Evolutionary conservation across 2,329 filamentous ascomycete species (phyloP).

Genomic region (Daldinia eschscholtzii): DNA sequence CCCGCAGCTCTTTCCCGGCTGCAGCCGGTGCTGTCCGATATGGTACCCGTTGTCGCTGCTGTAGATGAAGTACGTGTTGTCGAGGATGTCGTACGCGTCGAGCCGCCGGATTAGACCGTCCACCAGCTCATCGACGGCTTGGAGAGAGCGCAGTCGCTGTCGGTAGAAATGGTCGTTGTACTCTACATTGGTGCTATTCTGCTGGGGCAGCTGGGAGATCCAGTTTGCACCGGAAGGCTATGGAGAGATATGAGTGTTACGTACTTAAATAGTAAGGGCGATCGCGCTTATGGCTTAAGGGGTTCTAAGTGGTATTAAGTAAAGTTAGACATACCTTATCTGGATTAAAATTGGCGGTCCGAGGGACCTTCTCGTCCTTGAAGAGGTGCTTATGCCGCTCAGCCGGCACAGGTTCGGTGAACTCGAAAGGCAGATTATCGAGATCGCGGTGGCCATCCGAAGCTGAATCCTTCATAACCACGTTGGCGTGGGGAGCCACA

Average conservation of each 20-base stretch:
- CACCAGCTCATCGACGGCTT: slow-evolving; percentile 68
- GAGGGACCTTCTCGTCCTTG: slow-evolving; percentile 68
- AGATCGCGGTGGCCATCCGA: slow-evolving; percentile 57
- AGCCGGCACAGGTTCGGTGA: slow-evolving; percentile 61
- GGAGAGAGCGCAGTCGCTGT: slow-evolving; percentile 64
- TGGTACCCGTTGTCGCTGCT: slow-evolving; percentile 71
- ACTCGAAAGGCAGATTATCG: slow-evolving; percentile 58
- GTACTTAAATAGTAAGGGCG: too few species aligned
- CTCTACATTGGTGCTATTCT: slow-evolving; percentile 58
- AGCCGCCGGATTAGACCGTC: slow-evolving; percentile 59
- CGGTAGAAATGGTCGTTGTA: slow-evolving; percentile 67
- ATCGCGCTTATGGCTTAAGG: background rate
- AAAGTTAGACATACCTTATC: slow-evolving; percentile 58
- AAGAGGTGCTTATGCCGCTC: slow-evolving; percentile 74
- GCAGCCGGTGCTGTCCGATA: slow-evolving; percentile 69
- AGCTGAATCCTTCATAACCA: slow-evolving; percentile 26
- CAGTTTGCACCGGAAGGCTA: slow-evolving; percentile 57
- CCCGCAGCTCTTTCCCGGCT: slow-evolving; percentile 68
- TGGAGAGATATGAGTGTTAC: slow-evolving; percentile 1
- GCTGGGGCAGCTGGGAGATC: slow-evolving; percentile 58
- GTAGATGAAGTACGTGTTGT: slow-evolving; percentile 70
- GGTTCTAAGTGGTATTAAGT: background rate
- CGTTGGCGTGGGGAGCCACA: slow-evolving; percentile 71
- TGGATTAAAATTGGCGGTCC: slow-evolving; percentile 76
- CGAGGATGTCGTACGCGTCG: slow-evolving; percentile 67